Evolutionary conservation across 306 rosid species (phyloP).

Genomic region (Cicer yamashitae): DNA sequence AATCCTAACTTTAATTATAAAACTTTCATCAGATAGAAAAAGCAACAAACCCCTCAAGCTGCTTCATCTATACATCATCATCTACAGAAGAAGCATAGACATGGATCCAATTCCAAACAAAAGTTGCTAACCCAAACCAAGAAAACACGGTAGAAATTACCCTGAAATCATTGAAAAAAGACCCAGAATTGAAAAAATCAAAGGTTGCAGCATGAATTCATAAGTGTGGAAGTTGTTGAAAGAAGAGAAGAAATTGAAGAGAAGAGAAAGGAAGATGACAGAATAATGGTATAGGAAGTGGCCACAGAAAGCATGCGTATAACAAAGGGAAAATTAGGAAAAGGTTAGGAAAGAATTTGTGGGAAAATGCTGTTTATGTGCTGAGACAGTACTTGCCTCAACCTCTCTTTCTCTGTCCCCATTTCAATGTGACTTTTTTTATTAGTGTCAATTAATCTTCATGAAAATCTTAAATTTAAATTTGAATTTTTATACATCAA

Average conservation of each 20-base stretch:
- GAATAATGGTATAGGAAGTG: constrained; percentile 41
- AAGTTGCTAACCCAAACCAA: constrained; percentile 50
- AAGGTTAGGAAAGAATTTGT: constrained; percentile 59
- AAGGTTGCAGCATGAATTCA: constrained; percentile 35
- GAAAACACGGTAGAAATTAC: constrained; percentile 34
- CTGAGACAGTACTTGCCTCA: constrained; percentile 24
- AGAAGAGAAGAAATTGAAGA: constrained; percentile 20
- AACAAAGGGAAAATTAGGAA: constrained; percentile 57
- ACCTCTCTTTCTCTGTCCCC: background rate
- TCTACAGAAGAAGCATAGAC: background rate
- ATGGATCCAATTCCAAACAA: constrained; percentile 60
- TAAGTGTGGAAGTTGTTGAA: constrained; percentile 33
- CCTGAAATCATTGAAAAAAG: constrained; percentile 12
- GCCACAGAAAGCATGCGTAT: constrained; percentile 53
- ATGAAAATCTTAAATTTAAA: no score
- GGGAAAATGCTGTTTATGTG: constrained; percentile 56
- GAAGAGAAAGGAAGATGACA: constrained; percentile 27
- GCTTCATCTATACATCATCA: background rate
- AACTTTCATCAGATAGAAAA: constrained; percentile 5
- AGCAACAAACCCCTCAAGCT: constrained; percentile 30
- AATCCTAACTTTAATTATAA: constrained; percentile 29
- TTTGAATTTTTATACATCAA: no score
- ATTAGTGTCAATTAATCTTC: no score
- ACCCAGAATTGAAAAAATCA: constrained; percentile 44
- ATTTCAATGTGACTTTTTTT: no score